Percentiles rank a stretch among this genome's conserved stretches.
Conservation (phyloP, 2,329 filamentous ascomycete species). For the Pseudogymnoascus sp. region DNA sequence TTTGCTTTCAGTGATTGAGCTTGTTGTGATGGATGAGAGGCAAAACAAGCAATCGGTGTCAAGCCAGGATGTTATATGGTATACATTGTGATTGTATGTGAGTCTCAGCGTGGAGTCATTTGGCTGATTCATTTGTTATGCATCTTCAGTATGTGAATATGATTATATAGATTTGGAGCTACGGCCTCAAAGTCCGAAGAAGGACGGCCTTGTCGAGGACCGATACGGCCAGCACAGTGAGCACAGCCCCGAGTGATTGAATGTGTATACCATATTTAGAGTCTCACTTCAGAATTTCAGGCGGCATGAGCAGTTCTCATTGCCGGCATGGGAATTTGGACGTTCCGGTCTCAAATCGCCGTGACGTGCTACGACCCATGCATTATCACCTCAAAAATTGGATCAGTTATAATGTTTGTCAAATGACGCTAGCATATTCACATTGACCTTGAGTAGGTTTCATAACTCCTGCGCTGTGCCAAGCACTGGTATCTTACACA, state of each 20-base stretch:
- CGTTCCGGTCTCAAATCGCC: too few relatives aligned
- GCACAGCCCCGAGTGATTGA: too few relatives aligned
- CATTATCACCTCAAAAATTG: background rate
- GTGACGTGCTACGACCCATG: background rate
- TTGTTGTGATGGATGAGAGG: background rate
- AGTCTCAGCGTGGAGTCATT: background rate
- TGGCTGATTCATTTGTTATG: background rate
- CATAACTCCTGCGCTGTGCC: background rate
- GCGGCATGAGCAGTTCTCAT: too few relatives aligned
- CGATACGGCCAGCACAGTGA: too few relatives aligned
- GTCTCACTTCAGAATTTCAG: too few relatives aligned
- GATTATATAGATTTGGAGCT: background rate
- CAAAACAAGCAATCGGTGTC: background rate
- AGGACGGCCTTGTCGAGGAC: too few relatives aligned
- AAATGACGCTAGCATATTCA: background rate
- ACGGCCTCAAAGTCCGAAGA: too few relatives aligned
- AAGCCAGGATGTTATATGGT: background rate
- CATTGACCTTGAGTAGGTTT: background rate
- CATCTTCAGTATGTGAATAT: background rate
- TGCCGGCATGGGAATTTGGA: too few relatives aligned
- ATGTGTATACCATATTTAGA: too few relatives aligned
- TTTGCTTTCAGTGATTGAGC: background rate
- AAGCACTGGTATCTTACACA: constrained; percentile 1
- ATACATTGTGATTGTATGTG: background rate
- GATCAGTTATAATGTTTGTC: background rate